Conservation (phyloP, 768 basidiomycete genomes). For the Termitomyces sp. region DNA sequence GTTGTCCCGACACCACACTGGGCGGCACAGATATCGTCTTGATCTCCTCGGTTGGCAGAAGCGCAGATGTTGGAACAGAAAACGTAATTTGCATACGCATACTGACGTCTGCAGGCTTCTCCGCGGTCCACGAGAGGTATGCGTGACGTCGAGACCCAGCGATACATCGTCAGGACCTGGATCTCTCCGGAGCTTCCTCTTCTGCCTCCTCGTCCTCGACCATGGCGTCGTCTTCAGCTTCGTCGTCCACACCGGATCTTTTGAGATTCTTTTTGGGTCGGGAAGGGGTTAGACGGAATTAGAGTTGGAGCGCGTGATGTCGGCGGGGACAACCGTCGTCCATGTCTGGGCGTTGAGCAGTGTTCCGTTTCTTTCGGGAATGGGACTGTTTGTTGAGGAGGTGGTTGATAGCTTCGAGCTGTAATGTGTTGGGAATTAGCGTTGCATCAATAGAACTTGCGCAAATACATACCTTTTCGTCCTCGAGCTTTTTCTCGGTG, state of each 20-base stretch:
- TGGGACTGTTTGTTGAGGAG: constrained; percentile 81
- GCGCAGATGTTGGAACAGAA: constrained; percentile 38
- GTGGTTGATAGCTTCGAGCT: constrained; percentile 88
- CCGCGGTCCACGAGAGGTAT: no score
- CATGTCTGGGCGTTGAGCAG: constrained; percentile 31
- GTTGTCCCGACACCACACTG: neutral
- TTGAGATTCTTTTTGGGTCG: neutral
- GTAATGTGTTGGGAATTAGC: neutral
- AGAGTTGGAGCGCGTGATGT: constrained; percentile 19
- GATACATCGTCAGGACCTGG: constrained; percentile 51
- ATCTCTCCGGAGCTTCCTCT: constrained; percentile 24
- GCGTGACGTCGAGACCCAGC: constrained; percentile 64
- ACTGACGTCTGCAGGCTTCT: neutral
- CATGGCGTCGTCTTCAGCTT: neutral
- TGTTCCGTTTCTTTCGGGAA: constrained; percentile 53
- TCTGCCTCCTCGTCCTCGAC: constrained; percentile 21
- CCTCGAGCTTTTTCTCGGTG: constrained; percentile 78
- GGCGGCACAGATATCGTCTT: neutral
- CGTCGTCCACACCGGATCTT: neutral
- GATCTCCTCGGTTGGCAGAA: constrained; percentile 1
- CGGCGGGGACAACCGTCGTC: constrained; percentile 18
- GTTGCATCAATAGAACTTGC: no score
- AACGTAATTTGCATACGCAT: constrained; percentile 41
- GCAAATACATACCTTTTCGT: constrained; percentile 59
- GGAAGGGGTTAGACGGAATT: constrained; percentile 11